Conservation (phyloP, 2,329 filamentous ascomycete species). For the Nemania bipapillata region DNA sequence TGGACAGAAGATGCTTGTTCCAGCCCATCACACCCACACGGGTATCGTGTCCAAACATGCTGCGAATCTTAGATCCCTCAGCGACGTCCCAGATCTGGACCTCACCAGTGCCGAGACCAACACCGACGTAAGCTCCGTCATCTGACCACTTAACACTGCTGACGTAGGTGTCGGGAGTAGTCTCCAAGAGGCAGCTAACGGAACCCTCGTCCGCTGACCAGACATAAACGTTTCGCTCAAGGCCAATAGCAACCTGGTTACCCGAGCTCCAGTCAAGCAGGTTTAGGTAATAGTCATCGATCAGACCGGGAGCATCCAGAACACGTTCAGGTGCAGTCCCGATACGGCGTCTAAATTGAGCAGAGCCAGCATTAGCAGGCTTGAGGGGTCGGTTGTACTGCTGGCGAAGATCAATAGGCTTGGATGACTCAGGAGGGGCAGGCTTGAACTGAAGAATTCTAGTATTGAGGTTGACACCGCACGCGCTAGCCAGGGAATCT, state of each 20-base stretch:
- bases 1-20: slow-evolving; percentile 98
- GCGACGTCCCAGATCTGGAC: slow-evolving; percentile 99
- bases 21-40: slow-evolving; percentile 98
- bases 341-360: slow-evolving; percentile 90
- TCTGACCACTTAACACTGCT: slow-evolving; percentile 99
- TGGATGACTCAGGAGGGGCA: slow-evolving; percentile 95
- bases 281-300: slow-evolving; percentile 99
- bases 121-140: slow-evolving; percentile 94
- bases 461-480: slow-evolving; percentile 91
- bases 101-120: slow-evolving; percentile 93
- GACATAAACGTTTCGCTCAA: slow-evolving; percentile 96
- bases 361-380: slow-evolving; percentile 75
- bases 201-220: slow-evolving; percentile 96
- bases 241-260: slow-evolving; percentile 97
- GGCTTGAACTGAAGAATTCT: slow-evolving; percentile 99
- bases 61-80: slow-evolving; percentile 92
- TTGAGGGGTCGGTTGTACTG: slow-evolving; percentile 98
- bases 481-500: slow-evolving; percentile 88
- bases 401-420: slow-evolving; percentile 95
- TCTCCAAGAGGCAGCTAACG: slow-evolving; percentile 89
- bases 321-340: slow-evolving; percentile 96
- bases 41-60: slow-evolving; percentile 97
- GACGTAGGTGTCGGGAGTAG: slow-evolving; percentile 89
- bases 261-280: slow-evolving; percentile 97
- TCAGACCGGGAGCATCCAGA: slow-evolving; percentile 91